Evolutionary conservation across 106 monocot genomes (phyloP).

Genomic region (Platanthera zijinensis): DNA sequence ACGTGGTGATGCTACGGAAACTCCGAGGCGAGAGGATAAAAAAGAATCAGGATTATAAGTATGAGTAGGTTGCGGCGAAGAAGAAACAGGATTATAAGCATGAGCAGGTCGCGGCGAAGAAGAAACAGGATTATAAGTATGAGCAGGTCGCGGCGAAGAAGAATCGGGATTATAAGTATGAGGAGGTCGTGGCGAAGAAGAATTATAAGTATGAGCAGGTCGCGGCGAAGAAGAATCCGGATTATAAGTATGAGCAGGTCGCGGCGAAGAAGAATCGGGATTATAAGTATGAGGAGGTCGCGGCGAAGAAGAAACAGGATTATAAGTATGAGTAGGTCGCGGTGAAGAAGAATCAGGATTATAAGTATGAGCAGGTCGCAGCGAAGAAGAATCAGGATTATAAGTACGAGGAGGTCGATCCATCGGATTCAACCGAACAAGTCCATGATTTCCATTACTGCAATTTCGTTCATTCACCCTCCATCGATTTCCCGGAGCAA

Average conservation of each 20-base stretch:
- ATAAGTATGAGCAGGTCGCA: neutral
- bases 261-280: neutral
- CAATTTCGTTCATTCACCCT: slow-evolving; percentile 11
- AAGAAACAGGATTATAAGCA: too few species aligned
- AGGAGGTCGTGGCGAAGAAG: neutral
- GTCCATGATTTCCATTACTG: slow-evolving; percentile 3
- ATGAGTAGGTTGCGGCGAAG: neutral
- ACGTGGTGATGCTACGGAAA: neutral
- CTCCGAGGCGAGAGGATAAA: slow-evolving; percentile 7
- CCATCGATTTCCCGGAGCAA: slow-evolving; percentile 2
- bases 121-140: slow-evolving; percentile 3
- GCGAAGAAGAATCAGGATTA: too few species aligned
- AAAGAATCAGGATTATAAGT: slow-evolving; percentile 4
- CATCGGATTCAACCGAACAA: slow-evolving; percentile 11
- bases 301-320: slow-evolving; percentile 8
- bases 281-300: too few species aligned
- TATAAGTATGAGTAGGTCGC: neutral
- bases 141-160: too few species aligned
- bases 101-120: neutral
- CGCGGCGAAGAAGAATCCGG: too few species aligned
- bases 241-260: too few species aligned
- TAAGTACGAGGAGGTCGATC: slow-evolving; percentile 3
- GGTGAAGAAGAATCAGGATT: too few species aligned
- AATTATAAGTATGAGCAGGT: neutral
- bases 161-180: too few species aligned